Conservation (phyloP, 2,329 filamentous ascomycete species). For the Trichoderma endophyticum region DNA sequence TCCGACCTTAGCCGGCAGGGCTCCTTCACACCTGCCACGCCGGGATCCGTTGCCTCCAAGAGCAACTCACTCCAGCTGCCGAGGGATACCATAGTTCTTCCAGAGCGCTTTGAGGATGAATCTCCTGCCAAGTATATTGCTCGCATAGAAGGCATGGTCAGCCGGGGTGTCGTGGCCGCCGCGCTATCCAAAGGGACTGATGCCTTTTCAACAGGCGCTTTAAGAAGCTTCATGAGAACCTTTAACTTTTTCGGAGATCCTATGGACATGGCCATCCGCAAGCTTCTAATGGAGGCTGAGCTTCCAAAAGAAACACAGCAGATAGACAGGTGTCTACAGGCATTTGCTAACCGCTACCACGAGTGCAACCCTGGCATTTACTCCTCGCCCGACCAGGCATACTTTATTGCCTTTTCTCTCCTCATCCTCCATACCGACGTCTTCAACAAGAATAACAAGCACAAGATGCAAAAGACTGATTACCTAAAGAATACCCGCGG, state of each 20-base stretch:
- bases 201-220: constrained; percentile 73
- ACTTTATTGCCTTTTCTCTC: constrained; percentile 95
- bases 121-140: constrained; percentile 86
- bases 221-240: constrained; percentile 91
- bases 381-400: constrained; percentile 86
- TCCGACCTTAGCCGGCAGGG: constrained; percentile 71
- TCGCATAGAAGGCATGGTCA: constrained; percentile 75
- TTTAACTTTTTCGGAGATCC: constrained; percentile 96
- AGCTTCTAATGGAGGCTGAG: constrained; percentile 94
- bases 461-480: constrained; percentile 95
- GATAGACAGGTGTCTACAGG: constrained; percentile 89
- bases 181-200: constrained; percentile 84
- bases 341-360: constrained; percentile 94
- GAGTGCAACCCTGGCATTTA: constrained; percentile 98
- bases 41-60: constrained; percentile 69
- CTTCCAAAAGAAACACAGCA: constrained; percentile 97
- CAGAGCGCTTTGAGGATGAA: constrained; percentile 80
- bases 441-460: constrained; percentile 99
- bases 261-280: constrained; percentile 95
- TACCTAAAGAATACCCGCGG: constrained; percentile 93
- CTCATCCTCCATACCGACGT: constrained; percentile 95
- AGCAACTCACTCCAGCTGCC: constrained; percentile 78
- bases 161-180: constrained; percentile 78
- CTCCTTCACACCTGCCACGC: constrained; percentile 66
- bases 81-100: constrained; percentile 65